phyloP scores from a whole-genome alignment of 331 rosid species.

The Dryas integrifolia region DNA sequence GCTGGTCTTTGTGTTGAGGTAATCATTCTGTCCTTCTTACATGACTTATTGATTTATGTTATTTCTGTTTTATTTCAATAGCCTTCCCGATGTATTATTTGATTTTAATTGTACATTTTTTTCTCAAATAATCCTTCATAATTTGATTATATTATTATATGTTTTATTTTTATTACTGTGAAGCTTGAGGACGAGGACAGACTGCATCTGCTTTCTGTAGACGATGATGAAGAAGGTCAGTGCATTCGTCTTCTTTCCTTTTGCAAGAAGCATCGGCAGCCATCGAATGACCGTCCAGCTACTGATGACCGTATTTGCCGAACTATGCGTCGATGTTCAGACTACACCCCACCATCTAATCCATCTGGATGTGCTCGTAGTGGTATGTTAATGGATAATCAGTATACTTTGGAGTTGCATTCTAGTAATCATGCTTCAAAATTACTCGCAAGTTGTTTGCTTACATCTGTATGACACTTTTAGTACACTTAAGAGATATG shows the following conservation, averaged over 20 bases:
- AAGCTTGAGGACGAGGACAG: slow-evolving; percentile 99
- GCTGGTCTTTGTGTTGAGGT: slow-evolving; percentile 99
- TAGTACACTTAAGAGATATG: not conserved
- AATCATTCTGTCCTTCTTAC: slow-evolving; percentile 19
- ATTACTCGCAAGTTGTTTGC: slow-evolving; percentile 8
- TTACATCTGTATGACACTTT: not conserved
- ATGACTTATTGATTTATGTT: not conserved
- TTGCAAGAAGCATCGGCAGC: slow-evolving; percentile 95
- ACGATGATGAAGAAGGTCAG: slow-evolving; percentile 91
- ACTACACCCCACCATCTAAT: slow-evolving; percentile 75
- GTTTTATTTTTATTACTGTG: slow-evolving; percentile 23
- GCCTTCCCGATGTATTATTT: not conserved
- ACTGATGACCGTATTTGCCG: slow-evolving; percentile 70
- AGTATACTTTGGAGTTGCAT: slow-evolving; percentile 2
- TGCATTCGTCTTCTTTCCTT: slow-evolving; percentile 93
- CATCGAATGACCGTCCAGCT: slow-evolving; percentile 72
- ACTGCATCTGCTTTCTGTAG: slow-evolving; percentile 83
- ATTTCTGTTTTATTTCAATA: not conserved
- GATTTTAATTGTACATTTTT: not conserved
- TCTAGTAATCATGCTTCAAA: not conserved
- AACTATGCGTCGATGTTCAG: slow-evolving; percentile 63
- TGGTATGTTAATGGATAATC: slow-evolving; percentile 50
- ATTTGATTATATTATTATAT: slow-evolving; percentile 9
- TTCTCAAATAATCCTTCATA: not conserved
- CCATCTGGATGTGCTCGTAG: slow-evolving; percentile 97